Base-by-base conservation (phyloP, 2,329 filamentous ascomycete species). In the Phyllosticta citrichinensis region DNA sequence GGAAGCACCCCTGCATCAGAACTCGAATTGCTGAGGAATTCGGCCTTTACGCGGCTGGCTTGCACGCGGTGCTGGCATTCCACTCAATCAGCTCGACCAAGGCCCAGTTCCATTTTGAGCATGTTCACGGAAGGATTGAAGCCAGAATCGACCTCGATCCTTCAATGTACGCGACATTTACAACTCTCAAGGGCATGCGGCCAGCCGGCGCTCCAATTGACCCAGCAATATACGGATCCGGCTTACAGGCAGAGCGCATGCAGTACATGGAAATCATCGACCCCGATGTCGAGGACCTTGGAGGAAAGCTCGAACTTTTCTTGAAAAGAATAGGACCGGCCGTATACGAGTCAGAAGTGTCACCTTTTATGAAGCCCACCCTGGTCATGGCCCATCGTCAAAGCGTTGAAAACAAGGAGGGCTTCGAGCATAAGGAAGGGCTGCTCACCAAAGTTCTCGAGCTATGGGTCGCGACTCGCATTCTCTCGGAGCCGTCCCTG, bases 1-100 rank as follows among this genome's bases (percentile, higher is more conserved):
- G 83, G 83, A 85, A 84, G 66, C 77, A 81, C 62, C 80, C 78
- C 8, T 86, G 83, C 64, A 77, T 85, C 53, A 77, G 83, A 14
- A 83, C 81, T 19, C 79, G 80, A 22, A 78, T 86, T 56, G 78
- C 79, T 5, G 81, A 84, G 50, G 80, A 83, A 66, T 82, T 84
- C 66, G 78, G 79, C 59, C 73, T 84, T 14, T 86, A 82, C 68
- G 80, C 79, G 62, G 77, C 80, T 52, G 79, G 73, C 10, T 69
- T 83, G n/a, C 80, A 83, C 65, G 75, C 77, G 12, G 76, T 80
- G 14, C 73, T 81, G 33, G 79, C 81, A 3, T 81, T 78, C 64
- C 77, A 81, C 64, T 77, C 80, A 33, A 74, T 81, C 12, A 77
- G 73, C 63, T 72, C 76, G 63, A 75, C 80, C 25, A 78, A 79